A percentile compares a stretch with the other conserved stretches of the same genome.
phyloP scores from a whole-genome alignment of 306 rosid genomes.

The Casuarina equisetifolia region DNA sequence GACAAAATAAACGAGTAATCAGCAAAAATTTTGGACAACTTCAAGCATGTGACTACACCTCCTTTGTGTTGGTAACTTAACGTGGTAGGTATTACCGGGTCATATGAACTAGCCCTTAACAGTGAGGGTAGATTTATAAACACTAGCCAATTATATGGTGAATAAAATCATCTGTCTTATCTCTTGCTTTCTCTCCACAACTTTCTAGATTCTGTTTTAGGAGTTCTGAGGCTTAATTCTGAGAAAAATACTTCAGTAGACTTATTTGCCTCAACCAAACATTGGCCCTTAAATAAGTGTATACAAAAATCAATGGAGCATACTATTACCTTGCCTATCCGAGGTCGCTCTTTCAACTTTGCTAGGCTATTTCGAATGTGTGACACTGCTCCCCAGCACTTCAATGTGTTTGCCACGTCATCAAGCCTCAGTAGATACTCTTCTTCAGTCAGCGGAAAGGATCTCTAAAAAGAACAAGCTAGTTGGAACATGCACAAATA shows the following conservation, averaged over 20 bases:
- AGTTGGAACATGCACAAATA: slow-evolving; percentile 1
- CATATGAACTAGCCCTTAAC: too few species aligned
- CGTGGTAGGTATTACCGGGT: too few species aligned
- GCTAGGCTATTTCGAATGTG: slow-evolving; percentile 87
- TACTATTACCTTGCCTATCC: slow-evolving; percentile 82
- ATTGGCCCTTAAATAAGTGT: background rate
- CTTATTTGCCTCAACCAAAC: background rate
- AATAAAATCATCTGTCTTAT: background rate
- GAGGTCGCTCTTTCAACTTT: slow-evolving; percentile 80
- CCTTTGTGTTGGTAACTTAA: too few species aligned
- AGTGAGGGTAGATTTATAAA: too few species aligned
- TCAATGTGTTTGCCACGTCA: slow-evolving; percentile 81
- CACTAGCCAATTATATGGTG: background rate
- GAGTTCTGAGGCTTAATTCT: background rate
- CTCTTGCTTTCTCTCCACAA: background rate
- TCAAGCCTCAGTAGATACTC: slow-evolving; percentile 95
- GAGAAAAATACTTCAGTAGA: background rate
- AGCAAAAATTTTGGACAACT: background rate
- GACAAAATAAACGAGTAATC: background rate
- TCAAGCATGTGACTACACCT: too few species aligned
- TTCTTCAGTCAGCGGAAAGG: slow-evolving; percentile 95
- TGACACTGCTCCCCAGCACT: slow-evolving; percentile 99
- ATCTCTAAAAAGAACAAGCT: slow-evolving; percentile 51
- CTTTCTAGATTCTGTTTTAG: background rate
- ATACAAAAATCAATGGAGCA: slow-evolving; percentile 18